Percentiles rank a stretch among this genome's conserved stretches.
phyloP scores from a whole-genome alignment of 768 basidiomycete genomes.

The Trametes cinnabarina region DNA sequence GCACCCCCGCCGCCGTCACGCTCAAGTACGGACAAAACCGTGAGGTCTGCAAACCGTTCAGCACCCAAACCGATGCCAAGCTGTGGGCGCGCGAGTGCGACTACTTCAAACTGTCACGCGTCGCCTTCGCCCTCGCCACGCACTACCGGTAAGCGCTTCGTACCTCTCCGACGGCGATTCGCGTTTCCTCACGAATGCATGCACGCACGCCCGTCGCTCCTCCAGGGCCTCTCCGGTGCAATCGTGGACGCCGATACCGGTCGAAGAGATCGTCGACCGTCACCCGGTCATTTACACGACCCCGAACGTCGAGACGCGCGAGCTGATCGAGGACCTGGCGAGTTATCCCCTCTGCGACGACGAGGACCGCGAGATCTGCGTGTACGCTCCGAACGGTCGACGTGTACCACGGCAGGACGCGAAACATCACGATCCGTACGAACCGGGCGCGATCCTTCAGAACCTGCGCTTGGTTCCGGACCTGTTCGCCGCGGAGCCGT shows the following conservation, averaged over 20 bases:
- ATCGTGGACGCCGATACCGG: neutral
- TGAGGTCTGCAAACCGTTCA: neutral
- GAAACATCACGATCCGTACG: neutral
- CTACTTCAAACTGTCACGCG: neutral
- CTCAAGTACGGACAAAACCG: neutral
- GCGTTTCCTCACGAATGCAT: neutral
- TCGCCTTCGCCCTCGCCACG: neutral
- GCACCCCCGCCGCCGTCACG: neutral
- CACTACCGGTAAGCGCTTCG: neutral
- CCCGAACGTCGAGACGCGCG: neutral
- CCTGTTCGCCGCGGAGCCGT: neutral
- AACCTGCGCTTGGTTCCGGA: neutral
- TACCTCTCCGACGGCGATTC: neutral
- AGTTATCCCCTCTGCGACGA: neutral
- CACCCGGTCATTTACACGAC: neutral
- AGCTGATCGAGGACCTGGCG: neutral
- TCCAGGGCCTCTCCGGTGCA: neutral
- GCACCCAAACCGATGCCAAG: neutral
- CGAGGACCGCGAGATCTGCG: neutral
- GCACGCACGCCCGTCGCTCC: too few species aligned
- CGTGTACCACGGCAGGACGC: neutral
- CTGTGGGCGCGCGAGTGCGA: neutral
- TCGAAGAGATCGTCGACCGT: neutral
- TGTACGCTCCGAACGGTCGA: neutral
- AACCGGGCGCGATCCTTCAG: neutral